Conservation (phyloP, 345 rosid species). For the Balakata baccata region DNA sequence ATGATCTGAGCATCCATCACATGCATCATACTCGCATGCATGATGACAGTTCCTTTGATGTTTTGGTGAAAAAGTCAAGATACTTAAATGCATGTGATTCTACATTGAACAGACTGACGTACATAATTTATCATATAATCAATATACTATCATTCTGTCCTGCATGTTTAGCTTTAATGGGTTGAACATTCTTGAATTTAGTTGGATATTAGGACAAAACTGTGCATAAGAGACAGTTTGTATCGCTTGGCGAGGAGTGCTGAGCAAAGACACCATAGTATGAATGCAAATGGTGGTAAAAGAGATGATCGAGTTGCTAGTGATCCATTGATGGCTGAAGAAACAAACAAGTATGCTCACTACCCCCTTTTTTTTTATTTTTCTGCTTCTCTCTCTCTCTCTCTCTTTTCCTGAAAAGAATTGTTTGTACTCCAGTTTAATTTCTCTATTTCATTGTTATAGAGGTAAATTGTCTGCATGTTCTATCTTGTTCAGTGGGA, state of each 20-base stretch:
- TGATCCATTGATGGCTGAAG: conserved; percentile 37
- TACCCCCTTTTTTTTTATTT: not conserved
- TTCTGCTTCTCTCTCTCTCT: too few species aligned
- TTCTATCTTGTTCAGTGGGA: not conserved
- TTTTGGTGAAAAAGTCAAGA: not conserved
- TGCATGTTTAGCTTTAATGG: conserved; percentile 1
- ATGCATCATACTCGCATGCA: too few species aligned
- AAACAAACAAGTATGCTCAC: conserved; percentile 58
- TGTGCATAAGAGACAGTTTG: conserved; percentile 88
- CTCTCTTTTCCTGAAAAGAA: not conserved
- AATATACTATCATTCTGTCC: not conserved
- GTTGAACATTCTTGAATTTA: conserved; percentile 34
- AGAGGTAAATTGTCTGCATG: not conserved
- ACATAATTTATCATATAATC: not conserved
- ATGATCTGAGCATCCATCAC: too few species aligned
- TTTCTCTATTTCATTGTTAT: not conserved
- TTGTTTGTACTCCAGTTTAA: not conserved
- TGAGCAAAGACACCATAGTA: conserved; percentile 63
- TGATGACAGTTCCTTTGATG: not conserved
- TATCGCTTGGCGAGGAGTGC: conserved; percentile 93
- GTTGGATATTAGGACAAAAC: conserved; percentile 88
- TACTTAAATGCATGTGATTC: too few species aligned
- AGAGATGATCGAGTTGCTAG: conserved; percentile 38
- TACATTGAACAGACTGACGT: too few species aligned
- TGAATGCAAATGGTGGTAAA: conserved; percentile 37